These are phyloP conservation scores for Amanita molliuscula DNA, from an alignment of 768 basidiomycete genomes.

Conservation along the genomic window DNA sequence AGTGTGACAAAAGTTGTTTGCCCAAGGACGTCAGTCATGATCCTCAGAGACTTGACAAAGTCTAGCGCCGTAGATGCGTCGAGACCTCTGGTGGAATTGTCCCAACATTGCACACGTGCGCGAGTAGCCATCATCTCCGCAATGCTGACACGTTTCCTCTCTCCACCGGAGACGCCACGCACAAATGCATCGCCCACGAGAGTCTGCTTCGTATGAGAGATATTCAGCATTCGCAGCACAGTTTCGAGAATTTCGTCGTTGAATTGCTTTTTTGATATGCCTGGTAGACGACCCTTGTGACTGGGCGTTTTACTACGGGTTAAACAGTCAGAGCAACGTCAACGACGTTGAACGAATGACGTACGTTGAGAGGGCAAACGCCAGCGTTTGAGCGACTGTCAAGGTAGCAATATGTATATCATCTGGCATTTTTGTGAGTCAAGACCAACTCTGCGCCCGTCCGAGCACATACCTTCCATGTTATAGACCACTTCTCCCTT, in stretches of 20 bases:
- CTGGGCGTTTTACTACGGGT: constrained; percentile 53
- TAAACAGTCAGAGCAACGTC: constrained; percentile 19
- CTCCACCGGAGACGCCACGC: constrained; percentile 71
- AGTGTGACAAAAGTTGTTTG: constrained; percentile 76
- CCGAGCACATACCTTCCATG: constrained; percentile 42
- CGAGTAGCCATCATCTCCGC: constrained; percentile 83
- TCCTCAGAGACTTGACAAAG: constrained; percentile 66
- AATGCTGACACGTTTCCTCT: constrained; percentile 73
- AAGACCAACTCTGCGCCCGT: constrained; percentile 26
- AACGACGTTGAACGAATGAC: constrained; percentile 6
- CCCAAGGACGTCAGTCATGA: constrained; percentile 73
- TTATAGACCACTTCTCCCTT: constrained; percentile 77
- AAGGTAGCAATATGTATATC: constrained; percentile 79
- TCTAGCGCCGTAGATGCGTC: constrained; percentile 87
- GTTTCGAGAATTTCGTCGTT: constrained; percentile 45
- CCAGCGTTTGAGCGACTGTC: constrained; percentile 72
- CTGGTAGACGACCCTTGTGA: constrained; percentile 61
- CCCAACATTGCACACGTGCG: constrained; percentile 74
- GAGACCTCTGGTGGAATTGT: constrained; percentile 76
- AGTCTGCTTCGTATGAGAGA: constrained; percentile 68
- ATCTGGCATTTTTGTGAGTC: constrained; percentile 28
- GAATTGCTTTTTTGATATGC: constrained; percentile 50
- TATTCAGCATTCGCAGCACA: constrained; percentile 72
- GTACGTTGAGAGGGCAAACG: constrained; percentile 56
- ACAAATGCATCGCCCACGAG: constrained; percentile 84